A percentile compares a stretch with the other conserved stretches of the same genome.
phyloP scores from a whole-genome alignment of 495 filamentous ascomycete species.

The Aspergillus sclerotioniger region DNA sequence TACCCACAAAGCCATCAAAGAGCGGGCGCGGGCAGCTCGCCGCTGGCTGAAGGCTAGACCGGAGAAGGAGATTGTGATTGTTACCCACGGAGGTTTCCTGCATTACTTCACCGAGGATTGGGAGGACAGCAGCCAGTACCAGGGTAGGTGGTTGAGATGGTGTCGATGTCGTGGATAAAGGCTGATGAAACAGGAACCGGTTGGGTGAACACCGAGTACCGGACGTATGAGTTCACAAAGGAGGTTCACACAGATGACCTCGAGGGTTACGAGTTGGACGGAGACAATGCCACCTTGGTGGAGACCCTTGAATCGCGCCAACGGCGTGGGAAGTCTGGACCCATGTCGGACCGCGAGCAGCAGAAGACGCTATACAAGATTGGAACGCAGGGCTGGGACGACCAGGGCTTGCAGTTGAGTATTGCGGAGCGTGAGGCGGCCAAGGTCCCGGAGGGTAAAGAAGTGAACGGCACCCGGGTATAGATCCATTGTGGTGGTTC shows the following conservation, averaged over 20 bases:
- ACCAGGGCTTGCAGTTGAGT: conserved; percentile 44
- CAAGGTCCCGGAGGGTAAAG: conserved; percentile 36
- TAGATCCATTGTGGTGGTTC: conserved; percentile 14
- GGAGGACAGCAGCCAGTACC: conserved; percentile 56
- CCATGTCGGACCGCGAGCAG: conserved; percentile 34
- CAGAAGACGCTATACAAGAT: conserved; percentile 40
- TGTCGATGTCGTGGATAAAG: not conserved
- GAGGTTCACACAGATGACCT: conserved; percentile 35
- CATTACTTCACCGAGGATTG: conserved; percentile 86
- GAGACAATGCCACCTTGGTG: conserved; percentile 58
- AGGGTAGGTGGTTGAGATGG: conserved; percentile 41
- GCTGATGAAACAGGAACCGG: conserved; percentile 58
- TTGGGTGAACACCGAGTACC: conserved; percentile 81
- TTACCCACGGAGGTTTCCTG: conserved; percentile 69
- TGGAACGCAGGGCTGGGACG: conserved; percentile 44
- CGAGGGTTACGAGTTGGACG: conserved; percentile 38
- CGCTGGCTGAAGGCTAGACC: conserved; percentile 59
- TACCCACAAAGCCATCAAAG: conserved; percentile 53
- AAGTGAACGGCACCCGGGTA: conserved; percentile 35
- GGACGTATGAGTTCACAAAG: conserved; percentile 68
- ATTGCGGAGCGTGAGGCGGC: conserved; percentile 38
- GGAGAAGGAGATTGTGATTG: conserved; percentile 65
- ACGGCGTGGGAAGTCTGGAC: conserved; percentile 51
- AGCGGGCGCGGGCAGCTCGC: conserved; percentile 63
- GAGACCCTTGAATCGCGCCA: conserved; percentile 60